Percentiles rank a stretch among this genome's conserved stretches.
Evolutionary conservation across 306 rosid genomes (phyloP).

Genomic region (Sphenostylis stenocarpa): DNA sequence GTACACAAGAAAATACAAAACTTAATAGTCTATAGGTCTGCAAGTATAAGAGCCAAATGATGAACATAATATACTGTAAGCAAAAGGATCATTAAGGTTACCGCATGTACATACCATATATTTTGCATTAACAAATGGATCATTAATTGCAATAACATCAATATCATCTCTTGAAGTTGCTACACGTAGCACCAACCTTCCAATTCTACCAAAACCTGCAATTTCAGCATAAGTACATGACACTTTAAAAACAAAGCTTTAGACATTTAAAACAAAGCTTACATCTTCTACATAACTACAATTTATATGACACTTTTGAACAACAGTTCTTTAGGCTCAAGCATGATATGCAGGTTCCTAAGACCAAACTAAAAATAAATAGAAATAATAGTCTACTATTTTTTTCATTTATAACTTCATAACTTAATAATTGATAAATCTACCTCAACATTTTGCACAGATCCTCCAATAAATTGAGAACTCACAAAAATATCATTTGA

Average conservation of each 20-base stretch:
- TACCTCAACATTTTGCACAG: neutral
- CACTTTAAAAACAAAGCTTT: no score
- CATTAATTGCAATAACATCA: constrained; percentile 88
- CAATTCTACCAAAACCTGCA: constrained; percentile 97
- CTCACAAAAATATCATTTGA: neutral
- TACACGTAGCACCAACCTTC: constrained; percentile 89
- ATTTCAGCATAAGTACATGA: constrained; percentile 32
- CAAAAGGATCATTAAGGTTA: constrained; percentile 14
- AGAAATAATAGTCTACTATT: neutral
- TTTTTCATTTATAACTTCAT: neutral
- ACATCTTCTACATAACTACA: neutral
- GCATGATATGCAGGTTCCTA: neutral
- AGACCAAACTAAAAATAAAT: constrained; percentile 7
- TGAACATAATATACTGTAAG: neutral
- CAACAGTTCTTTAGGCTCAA: neutral
- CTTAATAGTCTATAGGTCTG: neutral
- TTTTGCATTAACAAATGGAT: constrained; percentile 89
- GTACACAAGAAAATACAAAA: neutral
- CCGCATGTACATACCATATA: constrained; percentile 72
- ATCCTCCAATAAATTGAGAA: neutral
- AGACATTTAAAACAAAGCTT: constrained; percentile 19
- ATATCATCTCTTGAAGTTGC: constrained; percentile 86
- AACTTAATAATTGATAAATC: neutral
- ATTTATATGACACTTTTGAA: neutral
- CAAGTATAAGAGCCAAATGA: neutral